A percentile compares a stretch with the other conserved stretches of the same genome.
Evolutionary conservation across 2,329 filamentous ascomycete species (phyloP).

Genomic region (Calonectria pauciramosa): DNA sequence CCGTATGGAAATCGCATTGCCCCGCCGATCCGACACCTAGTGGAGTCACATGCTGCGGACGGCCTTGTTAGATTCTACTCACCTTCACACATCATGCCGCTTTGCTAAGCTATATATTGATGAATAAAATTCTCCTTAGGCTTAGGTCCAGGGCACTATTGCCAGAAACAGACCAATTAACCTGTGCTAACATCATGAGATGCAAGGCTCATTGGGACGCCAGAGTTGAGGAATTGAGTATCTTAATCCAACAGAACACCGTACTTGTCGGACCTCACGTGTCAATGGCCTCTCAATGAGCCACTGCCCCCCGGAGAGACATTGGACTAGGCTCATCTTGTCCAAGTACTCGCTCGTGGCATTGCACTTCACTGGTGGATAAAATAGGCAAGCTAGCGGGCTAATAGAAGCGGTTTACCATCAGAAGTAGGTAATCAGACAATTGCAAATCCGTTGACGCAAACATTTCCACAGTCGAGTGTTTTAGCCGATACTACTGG

Average conservation of each 20-base stretch:
- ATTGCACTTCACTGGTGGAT: not conserved
- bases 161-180: not conserved
- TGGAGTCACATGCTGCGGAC: not conserved
- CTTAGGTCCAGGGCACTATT: not conserved
- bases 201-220: not conserved
- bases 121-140: not conserved
- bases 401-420: not conserved
- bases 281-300: not conserved
- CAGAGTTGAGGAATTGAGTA: not conserved
- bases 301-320: not conserved
- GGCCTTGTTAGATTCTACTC: not conserved
- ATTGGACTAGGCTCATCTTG: not conserved
- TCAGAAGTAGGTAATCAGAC: not conserved
- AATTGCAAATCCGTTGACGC: not conserved
- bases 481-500: not conserved
- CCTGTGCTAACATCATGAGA: not conserved
- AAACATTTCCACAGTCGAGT: not conserved
- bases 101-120: not conserved
- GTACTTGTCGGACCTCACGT: not conserved
- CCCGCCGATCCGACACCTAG: not conserved
- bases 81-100: no score
- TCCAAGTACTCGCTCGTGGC: not conserved
- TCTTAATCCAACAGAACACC: not conserved
- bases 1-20: not conserved
- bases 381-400: not conserved